Evolutionary conservation across 768 basidiomycete species (phyloP).

Genomic region (Lactarius sanguifluus): DNA sequence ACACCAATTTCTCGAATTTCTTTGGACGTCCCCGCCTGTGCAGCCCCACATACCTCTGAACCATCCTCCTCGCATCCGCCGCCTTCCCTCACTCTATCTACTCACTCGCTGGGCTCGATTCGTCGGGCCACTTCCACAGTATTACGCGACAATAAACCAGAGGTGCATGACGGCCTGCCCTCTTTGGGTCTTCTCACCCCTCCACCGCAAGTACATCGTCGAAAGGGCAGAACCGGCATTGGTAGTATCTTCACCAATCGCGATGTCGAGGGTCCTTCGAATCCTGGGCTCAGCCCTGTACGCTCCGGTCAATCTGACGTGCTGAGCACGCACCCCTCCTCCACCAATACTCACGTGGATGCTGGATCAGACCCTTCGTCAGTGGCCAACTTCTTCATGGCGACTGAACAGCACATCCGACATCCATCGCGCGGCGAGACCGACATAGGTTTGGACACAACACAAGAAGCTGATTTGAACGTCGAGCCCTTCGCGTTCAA

Average conservation of each 20-base stretch:
- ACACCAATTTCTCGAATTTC: constrained; percentile 33
- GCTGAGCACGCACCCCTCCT: constrained; percentile 38
- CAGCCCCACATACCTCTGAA: constrained; percentile 38
- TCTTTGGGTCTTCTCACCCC: constrained; percentile 53
- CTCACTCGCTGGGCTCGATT: constrained; percentile 50
- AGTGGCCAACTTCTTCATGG: constrained; percentile 28
- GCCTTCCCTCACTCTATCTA: constrained; percentile 77
- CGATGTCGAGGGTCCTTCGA: constrained; percentile 24
- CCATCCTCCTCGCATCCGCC: constrained; percentile 46
- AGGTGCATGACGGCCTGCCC: constrained; percentile 50
- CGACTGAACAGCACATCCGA: constrained; percentile 9
- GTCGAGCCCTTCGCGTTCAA: constrained; percentile 72
- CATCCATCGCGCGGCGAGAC: constrained; percentile 8
- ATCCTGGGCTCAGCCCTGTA: constrained; percentile 10
- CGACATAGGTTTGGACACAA: no score
- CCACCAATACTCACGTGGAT: constrained; percentile 42
- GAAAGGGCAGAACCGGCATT: constrained; percentile 54
- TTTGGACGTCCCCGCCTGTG: constrained; percentile 35
- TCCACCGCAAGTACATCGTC: constrained; percentile 41
- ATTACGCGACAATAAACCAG: constrained; percentile 68
- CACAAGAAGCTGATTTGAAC: constrained; percentile 38
- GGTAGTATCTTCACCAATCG: constrained; percentile 47
- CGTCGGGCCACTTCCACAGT: constrained; percentile 56
- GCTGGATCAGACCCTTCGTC: constrained; percentile 38
- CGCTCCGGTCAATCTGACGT: constrained; percentile 37